Conservation (phyloP, 371 early-diverging fungal genomes). For the Syncephalastrum monosporum region DNA sequence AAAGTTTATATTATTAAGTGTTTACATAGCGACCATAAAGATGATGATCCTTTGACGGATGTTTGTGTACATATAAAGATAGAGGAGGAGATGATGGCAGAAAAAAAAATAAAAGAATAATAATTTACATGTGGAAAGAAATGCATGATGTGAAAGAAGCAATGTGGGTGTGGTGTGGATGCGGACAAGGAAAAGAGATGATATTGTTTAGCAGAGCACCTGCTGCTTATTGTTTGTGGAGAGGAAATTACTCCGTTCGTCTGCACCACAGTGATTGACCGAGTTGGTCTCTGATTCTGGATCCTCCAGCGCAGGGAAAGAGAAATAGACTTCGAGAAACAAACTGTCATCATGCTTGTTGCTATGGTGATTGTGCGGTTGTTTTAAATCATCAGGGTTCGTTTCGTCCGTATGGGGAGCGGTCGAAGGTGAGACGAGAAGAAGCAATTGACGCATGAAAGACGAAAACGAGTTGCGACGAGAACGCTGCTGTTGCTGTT, state of each 20-base stretch:
- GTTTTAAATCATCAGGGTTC: neutral
- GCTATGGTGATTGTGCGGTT: neutral
- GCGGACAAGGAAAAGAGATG: no score
- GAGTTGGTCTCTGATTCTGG: slow-evolving; percentile 18
- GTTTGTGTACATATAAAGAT: neutral
- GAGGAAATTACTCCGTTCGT: slow-evolving; percentile 5
- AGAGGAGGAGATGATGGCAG: no score
- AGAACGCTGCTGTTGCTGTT: slow-evolving; percentile 1
- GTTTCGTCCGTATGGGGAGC: slow-evolving; percentile 4
- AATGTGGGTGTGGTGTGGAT: no score
- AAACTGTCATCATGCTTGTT: slow-evolving; percentile 10
- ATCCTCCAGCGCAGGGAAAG: slow-evolving; percentile 23
- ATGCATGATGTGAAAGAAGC: no score
- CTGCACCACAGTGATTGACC: slow-evolving; percentile 11
- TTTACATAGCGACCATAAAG: no score
- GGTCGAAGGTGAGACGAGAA: slow-evolving; percentile 13
- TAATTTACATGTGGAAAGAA: no score
- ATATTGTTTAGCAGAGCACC: no score
- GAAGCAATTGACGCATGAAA: slow-evolving; percentile 16
- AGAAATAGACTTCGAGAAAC: slow-evolving; percentile 21
- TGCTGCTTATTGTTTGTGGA: no score
- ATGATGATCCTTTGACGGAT: no score
- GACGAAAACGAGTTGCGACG: slow-evolving; percentile 18
- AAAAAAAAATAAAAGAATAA: no score
- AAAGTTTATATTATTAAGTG: no score